These are phyloP conservation scores for Cucurbita maxima DNA, from an alignment of 306 rosid genomes.

Conservation along the genomic window DNA sequence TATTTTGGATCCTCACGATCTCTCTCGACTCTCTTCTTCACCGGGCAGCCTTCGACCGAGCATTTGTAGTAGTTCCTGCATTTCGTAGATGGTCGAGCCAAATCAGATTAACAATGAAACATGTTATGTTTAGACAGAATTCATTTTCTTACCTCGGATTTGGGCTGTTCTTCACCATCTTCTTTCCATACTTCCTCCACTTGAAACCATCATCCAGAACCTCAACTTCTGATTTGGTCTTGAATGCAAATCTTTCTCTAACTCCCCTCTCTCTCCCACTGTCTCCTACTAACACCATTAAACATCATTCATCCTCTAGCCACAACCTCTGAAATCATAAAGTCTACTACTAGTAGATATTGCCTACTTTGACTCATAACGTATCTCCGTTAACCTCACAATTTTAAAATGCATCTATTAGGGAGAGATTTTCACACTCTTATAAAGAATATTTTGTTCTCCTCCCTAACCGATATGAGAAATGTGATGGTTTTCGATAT, in stretches of 20 bases:
- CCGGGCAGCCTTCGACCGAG: constrained; percentile 66
- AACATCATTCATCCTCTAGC: background rate
- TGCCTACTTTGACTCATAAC: too few relatives aligned
- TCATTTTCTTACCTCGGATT: constrained; percentile 51
- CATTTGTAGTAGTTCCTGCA: constrained; percentile 85
- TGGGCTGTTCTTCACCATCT: constrained; percentile 84
- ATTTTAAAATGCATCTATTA: too few relatives aligned
- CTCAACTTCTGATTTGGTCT: constrained; percentile 61
- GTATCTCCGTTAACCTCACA: too few relatives aligned
- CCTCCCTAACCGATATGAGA: too few relatives aligned
- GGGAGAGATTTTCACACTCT: too few relatives aligned
- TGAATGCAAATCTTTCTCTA: constrained; percentile 46
- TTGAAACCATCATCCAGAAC: constrained; percentile 69
- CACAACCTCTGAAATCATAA: too few relatives aligned
- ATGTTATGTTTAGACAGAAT: background rate
- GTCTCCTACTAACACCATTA: constrained; percentile 20
- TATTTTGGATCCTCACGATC: constrained; percentile 57
- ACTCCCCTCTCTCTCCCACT: constrained; percentile 17
- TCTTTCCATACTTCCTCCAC: constrained; percentile 95
- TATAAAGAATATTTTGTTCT: too few relatives aligned
- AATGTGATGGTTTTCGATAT: too few relatives aligned
- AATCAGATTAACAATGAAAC: background rate
- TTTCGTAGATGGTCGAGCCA: background rate
- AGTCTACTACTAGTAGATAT: too few relatives aligned
- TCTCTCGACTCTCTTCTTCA: constrained; percentile 89